phyloP scores from a whole-genome alignment of 306 rosid species.

The Acmispon strigosus region DNA sequence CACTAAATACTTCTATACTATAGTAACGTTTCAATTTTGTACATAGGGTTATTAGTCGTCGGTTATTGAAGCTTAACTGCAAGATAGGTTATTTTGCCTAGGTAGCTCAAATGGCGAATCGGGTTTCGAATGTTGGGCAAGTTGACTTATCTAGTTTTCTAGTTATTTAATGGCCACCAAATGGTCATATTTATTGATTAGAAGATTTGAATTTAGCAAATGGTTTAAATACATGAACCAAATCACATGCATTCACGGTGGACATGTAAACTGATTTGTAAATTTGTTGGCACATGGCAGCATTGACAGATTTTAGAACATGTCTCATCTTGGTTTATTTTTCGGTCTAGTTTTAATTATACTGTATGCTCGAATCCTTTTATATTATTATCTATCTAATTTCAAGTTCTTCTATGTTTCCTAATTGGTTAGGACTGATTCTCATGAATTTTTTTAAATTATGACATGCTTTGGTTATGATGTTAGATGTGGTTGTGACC shows the following conservation, averaged over 20 bases:
- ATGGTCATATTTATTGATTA: slow-evolving; percentile 3
- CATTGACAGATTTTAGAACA: slow-evolving; percentile 6
- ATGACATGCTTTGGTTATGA: slow-evolving; percentile 15
- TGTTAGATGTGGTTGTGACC: slow-evolving; percentile 22
- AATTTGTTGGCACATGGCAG: neutral
- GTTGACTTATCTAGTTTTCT: slow-evolving; percentile 8
- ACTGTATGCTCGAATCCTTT: neutral
- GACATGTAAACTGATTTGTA: neutral
- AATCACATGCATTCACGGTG: neutral
- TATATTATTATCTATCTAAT: neutral
- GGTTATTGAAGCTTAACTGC: slow-evolving; percentile 3
- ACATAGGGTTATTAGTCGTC: neutral
- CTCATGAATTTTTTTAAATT: neutral
- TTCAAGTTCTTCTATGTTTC: slow-evolving; percentile 3
- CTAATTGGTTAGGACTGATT: neutral
- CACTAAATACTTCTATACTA: neutral
- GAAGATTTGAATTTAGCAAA: neutral
- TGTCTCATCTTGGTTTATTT: neutral
- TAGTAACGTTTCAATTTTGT: slow-evolving; percentile 1
- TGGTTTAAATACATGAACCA: slow-evolving; percentile 4
- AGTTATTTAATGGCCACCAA: neutral
- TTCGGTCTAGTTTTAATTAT: neutral
- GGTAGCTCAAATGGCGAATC: neutral
- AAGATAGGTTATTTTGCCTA: neutral
- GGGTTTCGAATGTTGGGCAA: neutral